phyloP scores from a whole-genome alignment of 148 eudicot species.

The Euryodendron excelsum region DNA sequence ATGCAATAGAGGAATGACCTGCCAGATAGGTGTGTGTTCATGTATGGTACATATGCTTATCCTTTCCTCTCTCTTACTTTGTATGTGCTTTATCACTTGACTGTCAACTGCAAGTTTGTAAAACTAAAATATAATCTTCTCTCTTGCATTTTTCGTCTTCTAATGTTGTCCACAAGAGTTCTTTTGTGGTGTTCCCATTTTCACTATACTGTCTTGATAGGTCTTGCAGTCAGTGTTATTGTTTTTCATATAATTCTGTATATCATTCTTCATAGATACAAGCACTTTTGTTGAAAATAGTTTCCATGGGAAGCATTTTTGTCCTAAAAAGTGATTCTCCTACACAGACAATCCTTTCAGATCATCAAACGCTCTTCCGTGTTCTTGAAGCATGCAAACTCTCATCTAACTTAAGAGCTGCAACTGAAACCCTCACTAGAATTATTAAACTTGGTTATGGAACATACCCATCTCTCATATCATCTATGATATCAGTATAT shows the following conservation, averaged over 20 bases:
- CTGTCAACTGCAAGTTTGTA: neutral
- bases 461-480: conserved; percentile 33
- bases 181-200: neutral
- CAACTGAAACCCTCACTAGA: conserved; percentile 32
- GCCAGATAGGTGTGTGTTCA: neutral
- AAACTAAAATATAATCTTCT: neutral
- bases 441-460: conserved; percentile 59
- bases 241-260: neutral
- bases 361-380: conserved; percentile 34
- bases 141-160: neutral
- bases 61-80: neutral
- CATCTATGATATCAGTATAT: conserved; percentile 32
- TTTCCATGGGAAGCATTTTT: neutral
- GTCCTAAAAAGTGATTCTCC: neutral
- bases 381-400: conserved; percentile 44
- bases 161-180: neutral
- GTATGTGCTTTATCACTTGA: neutral
- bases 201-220: neutral
- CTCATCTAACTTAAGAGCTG: conserved; percentile 28
- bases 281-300: neutral
- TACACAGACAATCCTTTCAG: conserved; percentile 25
- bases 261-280: neutral
- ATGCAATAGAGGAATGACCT: neutral
- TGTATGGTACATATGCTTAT: neutral
- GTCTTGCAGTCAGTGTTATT: neutral